Base-by-base conservation (phyloP, 2,329 filamentous ascomycete genomes). In the Penicillium sclerotiorum region DNA sequence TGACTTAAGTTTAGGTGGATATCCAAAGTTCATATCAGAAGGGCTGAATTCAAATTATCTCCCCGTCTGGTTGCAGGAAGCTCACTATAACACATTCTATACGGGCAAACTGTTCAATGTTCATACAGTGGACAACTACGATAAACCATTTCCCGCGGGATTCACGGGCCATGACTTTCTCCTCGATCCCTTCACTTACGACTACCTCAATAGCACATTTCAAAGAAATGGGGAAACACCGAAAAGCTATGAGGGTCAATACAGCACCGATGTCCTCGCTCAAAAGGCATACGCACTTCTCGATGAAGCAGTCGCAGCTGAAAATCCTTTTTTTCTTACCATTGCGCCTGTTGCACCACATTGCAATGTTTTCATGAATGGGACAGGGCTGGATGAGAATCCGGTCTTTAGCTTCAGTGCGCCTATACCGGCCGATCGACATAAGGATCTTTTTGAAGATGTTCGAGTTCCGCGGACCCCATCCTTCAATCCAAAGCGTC, bases 81-180 rank as follows among this genome's bases (percentile, higher is more conserved):
- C 79, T 0, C 85, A 84, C 0, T 88, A 88, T 61, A 80, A 80
- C 52, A 88, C 85, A 0, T 88, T 86, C 58, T 88, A 88, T 58
- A 81, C 80, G 0, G 86, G 50, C 13, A 89, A 89, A 62, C 73
- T 87, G 3, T 84, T 86, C 67, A 88, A 89, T 55, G 75, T 77
- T 0, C 84, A 87, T 37, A 79, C 70, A 0, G 71, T 79, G 1
- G 57, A 73, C 1, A 87, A 85, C 47, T 88, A 86, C 61, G 67
- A 36, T 17, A 70, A 72, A 4, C 78, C 83, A 1, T 74, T 69
- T 36, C 74, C 79, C 1, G 74, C 71, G 1, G 84, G 83, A 1
- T 87, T 80, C 74, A 84, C 74, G 9, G 74, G 4, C 4, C 22
- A 41, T 8, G 75, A 77, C 54, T 78, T 84, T 52, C 70, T 85